phyloP scores from a whole-genome alignment of 345 rosid genomes.

The Sisymbrium altissimum region DNA sequence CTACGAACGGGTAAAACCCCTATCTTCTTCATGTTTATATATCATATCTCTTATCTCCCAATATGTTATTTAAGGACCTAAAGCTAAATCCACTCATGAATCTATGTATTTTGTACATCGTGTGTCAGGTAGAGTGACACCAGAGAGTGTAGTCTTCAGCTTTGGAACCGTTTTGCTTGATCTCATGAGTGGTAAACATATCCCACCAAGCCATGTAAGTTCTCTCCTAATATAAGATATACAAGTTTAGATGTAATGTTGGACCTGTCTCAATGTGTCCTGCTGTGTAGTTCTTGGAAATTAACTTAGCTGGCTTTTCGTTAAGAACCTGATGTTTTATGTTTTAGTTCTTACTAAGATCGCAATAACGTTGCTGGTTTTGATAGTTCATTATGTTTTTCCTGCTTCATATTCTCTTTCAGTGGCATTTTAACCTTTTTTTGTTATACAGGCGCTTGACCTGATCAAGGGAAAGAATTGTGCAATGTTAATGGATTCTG shows the following conservation, averaged over 20 bases:
- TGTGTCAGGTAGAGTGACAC: slow-evolving; percentile 84
- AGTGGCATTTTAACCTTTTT: not conserved
- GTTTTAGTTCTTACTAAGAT: not conserved
- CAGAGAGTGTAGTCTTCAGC: slow-evolving; percentile 95
- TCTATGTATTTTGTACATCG: not conserved
- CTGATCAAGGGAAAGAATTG: slow-evolving; percentile 83
- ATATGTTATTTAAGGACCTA: not conserved
- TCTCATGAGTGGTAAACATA: slow-evolving; percentile 96
- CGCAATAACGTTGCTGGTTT: not conserved
- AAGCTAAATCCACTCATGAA: not conserved
- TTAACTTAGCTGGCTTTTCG: no score
- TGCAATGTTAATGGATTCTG: slow-evolving; percentile 92
- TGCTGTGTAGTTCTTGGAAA: not conserved
- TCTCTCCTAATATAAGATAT: not conserved
- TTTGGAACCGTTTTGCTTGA: slow-evolving; percentile 94
- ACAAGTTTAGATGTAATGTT: not conserved
- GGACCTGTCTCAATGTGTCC: slow-evolving; percentile 7
- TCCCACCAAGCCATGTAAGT: slow-evolving; percentile 96
- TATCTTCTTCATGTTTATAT: not conserved
- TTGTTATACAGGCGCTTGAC: slow-evolving; percentile 81
- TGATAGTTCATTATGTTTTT: slow-evolving; percentile 8
- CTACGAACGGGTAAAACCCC: slow-evolving; percentile 66
- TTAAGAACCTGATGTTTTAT: no score
- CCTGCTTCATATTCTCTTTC: not conserved
- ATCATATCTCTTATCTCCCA: not conserved